A percentile compares a stretch with the other conserved stretches of the same genome.
These are phyloP conservation scores for Cardamine occulta DNA, from an alignment of 345 rosid species.

Conservation along the genomic window DNA sequence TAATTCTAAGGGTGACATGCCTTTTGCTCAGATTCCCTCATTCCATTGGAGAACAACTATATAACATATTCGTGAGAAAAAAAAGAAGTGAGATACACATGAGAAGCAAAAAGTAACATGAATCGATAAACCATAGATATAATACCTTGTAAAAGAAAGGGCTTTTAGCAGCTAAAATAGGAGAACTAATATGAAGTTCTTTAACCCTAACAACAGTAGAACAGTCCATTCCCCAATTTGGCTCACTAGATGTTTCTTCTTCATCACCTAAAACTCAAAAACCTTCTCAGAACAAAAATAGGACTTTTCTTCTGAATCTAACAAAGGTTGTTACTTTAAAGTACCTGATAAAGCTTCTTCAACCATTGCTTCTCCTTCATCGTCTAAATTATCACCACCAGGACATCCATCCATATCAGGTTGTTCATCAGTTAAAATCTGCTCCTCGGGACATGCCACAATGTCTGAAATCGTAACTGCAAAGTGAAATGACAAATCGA, in stretches of 20 bases:
- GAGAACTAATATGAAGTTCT: constrained; percentile 94
- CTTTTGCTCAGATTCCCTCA: constrained; percentile 97
- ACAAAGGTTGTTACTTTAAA: constrained; percentile 1
- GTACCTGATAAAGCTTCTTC: constrained; percentile 81
- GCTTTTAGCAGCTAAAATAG: constrained; percentile 96
- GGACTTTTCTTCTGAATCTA: background rate
- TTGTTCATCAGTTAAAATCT: constrained; percentile 63
- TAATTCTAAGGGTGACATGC: constrained; percentile 82
- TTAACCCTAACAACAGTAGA: constrained; percentile 71
- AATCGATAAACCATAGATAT: background rate
- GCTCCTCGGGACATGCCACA: constrained; percentile 74
- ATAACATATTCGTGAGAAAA: background rate
- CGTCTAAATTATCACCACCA: constrained; percentile 79
- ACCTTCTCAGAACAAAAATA: background rate
- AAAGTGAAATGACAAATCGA: background rate
- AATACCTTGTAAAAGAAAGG: constrained; percentile 94
- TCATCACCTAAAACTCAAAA: constrained; percentile 65
- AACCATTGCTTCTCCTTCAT: constrained; percentile 82
- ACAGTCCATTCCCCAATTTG: constrained; percentile 81
- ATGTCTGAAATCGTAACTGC: constrained; percentile 60
- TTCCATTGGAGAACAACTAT: constrained; percentile 97
- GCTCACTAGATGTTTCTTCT: constrained; percentile 59
- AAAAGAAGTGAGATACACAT: background rate
- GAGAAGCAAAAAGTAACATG: background rate
- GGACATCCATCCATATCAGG: constrained; percentile 86